Percentiles rank a stretch among this genome's conserved stretches.
Conservation (phyloP, 768 basidiomycete species). For the Hemileccinum rubropunctum region DNA sequence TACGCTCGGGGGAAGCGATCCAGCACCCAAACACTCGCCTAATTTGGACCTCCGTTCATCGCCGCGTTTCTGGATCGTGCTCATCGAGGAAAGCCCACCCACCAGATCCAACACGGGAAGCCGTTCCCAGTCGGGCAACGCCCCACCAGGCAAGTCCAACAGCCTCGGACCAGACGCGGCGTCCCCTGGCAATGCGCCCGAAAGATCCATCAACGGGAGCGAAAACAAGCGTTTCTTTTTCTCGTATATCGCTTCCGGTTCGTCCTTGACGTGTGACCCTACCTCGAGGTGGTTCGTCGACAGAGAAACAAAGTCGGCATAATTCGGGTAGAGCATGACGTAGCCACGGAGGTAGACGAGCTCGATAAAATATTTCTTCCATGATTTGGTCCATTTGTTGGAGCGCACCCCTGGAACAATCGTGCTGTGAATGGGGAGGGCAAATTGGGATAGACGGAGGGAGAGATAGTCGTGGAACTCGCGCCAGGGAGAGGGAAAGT, state of each 20-base stretch:
- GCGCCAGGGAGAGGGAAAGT: slow-evolving; percentile 87
- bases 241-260: slow-evolving; percentile 42
- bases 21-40: slow-evolving; percentile 27
- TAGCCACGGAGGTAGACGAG: slow-evolving; percentile 78
- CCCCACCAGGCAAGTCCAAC: slow-evolving; percentile 55
- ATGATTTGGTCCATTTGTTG: slow-evolving; percentile 76
- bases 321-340: slow-evolving; percentile 90
- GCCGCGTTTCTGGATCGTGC: slow-evolving; percentile 34
- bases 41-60: slow-evolving; percentile 35
- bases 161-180: slow-evolving; percentile 31
- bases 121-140: slow-evolving; percentile 48
- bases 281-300: slow-evolving; percentile 91
- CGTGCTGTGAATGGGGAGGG: slow-evolving; percentile 31
- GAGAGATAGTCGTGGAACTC: slow-evolving; percentile 80
- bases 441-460: slow-evolving; percentile 57
- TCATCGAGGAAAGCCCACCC: slow-evolving; percentile 41
- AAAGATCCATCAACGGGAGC: slow-evolving; percentile 62
- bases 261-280: slow-evolving; percentile 72
- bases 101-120: slow-evolving; percentile 73
- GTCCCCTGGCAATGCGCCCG: slow-evolving; percentile 12
- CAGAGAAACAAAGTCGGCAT: slow-evolving; percentile 61
- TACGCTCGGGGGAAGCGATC: slow-evolving; percentile 21
- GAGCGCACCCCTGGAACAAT: slow-evolving; percentile 78
- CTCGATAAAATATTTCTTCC: slow-evolving; percentile 92
- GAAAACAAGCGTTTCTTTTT: slow-evolving; percentile 64